phyloP scores from a whole-genome alignment of 1,139 yeast genomes.

The Petasospora rhodanensis region DNA sequence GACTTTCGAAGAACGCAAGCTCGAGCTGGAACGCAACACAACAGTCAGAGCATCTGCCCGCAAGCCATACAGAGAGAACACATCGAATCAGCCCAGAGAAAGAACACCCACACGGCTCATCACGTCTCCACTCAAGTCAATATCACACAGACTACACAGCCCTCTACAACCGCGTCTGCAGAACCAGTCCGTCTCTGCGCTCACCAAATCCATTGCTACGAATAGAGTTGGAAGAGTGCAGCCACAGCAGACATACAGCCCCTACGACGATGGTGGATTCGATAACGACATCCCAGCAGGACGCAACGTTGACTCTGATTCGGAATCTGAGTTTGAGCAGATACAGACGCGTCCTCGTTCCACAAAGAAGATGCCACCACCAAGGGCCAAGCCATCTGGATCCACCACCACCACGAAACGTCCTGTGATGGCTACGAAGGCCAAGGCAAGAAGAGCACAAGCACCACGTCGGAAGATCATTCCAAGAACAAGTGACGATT shows the following conservation, averaged over 20 bases:
- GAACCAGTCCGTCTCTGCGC: constrained; percentile 6
- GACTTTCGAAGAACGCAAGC: constrained; percentile 12
- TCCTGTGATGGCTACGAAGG: constrained; percentile 2
- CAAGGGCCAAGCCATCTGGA: neutral
- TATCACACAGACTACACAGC: constrained; percentile 16
- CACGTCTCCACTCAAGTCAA: constrained; percentile 18
- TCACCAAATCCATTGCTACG: constrained; percentile 9
- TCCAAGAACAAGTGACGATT: constrained; percentile 3
- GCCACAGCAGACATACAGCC: neutral
- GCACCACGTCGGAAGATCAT: constrained; percentile 2
- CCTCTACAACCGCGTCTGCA: constrained; percentile 20
- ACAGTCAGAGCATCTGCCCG: constrained; percentile 18
- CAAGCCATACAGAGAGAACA: constrained; percentile 2
- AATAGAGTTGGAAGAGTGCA: constrained; percentile 4
- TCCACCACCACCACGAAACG: too few relatives aligned
- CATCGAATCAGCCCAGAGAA: neutral
- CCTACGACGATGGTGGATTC: constrained; percentile 4
- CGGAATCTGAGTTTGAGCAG: neutral
- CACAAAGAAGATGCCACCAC: too few relatives aligned
- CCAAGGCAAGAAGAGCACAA: constrained; percentile 7
- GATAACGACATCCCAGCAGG: too few relatives aligned
- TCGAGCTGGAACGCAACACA: constrained; percentile 21
- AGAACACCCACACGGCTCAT: constrained; percentile 8
- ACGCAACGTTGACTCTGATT: constrained; percentile 5
- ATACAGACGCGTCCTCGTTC: too few relatives aligned